Base-by-base conservation (phyloP, 2,329 filamentous ascomycete genomes). In the Elsinoe ampelina region DNA sequence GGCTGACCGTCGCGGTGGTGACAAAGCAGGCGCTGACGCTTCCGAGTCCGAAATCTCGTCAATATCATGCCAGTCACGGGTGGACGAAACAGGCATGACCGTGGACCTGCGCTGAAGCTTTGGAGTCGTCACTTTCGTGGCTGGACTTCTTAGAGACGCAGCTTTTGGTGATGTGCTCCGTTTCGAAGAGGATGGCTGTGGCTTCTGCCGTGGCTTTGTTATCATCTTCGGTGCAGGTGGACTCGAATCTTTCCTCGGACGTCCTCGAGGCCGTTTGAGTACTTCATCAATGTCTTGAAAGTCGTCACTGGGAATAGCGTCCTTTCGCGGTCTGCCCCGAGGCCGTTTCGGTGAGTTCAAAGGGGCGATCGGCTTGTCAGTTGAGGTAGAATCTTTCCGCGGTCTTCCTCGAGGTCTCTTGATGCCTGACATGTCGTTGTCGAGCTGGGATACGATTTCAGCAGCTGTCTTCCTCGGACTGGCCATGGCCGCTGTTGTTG, bases 41-140 rank as follows among this genome's bases (percentile, higher is more conserved):
- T 70, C 68, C 5, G 63, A 58, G 58, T 70, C 69, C 3, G 65
- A 67, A 39, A 70, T 70, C 22, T 67, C 65, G 19, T 60, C 59
- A 13, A 60, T 60, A 32, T 60, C 59, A n/a, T 57, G 57, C 30
- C 58, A 60, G n/a, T 56, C 47, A 3, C 57, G 58, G 8, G 54
- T 57, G 17, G 57, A 30, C 50, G 52, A 36, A 5, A 13, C 22
- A 15, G 56, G 56, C 3, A 36, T 32, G 12, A 41, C 30, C 20
- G 22, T 36, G 30, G 41, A 32, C 12, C 34, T 15, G 15, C 32
- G 30, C 11, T 26, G 11, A 20, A 26, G n/a, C 43, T 39, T 43
- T 32, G 58, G 13, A 5, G 36, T 45, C 11, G 54, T 13, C 5
- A 15, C 22, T 20, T n/a, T 38, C 13, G 26, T 42, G 36, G 22